Percentiles rank a stretch among this genome's conserved stretches.
These are phyloP conservation scores for Metarhizium brunneum DNA, from an alignment of 2,329 filamentous ascomycete genomes.

Conservation along the genomic window DNA sequence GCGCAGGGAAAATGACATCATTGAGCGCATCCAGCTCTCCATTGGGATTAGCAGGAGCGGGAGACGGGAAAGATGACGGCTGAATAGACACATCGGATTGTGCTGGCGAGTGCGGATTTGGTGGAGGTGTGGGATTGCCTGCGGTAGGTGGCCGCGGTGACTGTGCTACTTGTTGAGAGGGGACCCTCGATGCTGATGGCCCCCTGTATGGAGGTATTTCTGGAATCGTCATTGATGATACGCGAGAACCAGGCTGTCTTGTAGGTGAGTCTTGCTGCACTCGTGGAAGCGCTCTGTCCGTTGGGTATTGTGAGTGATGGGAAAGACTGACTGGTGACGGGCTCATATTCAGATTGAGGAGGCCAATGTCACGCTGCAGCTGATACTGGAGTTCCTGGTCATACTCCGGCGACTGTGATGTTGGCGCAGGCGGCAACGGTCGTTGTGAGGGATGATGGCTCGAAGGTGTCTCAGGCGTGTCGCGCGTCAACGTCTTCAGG, in stretches of 20 bases:
- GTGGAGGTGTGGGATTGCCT: slow-evolving; percentile 9
- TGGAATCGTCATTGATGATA: slow-evolving; percentile 33
- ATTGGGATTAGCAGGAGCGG: slow-evolving; percentile 46
- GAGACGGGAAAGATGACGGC: slow-evolving; percentile 45
- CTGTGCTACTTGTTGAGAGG: slow-evolving; percentile 18
- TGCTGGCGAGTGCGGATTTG: slow-evolving; percentile 22
- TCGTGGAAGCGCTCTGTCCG: slow-evolving; percentile 11
- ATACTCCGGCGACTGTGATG: slow-evolving; percentile 47
- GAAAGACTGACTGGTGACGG: slow-evolving; percentile 1
- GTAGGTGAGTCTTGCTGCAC: slow-evolving; percentile 8
- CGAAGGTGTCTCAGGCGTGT: slow-evolving; percentile 36
- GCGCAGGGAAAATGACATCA: slow-evolving; percentile 84
- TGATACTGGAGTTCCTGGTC: slow-evolving; percentile 53
- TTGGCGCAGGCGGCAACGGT: slow-evolving; percentile 36
- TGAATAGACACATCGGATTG: slow-evolving; percentile 22
- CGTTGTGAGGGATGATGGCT: slow-evolving; percentile 21
- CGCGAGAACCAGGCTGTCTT: slow-evolving; percentile 20
- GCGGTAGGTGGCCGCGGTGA: slow-evolving; percentile 12
- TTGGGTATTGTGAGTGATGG: slow-evolving; percentile 2
- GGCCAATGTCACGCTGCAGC: slow-evolving; percentile 52
- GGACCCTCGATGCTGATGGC: slow-evolving; percentile 18
- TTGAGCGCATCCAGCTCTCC: slow-evolving; percentile 77
- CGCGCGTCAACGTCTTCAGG: slow-evolving; percentile 18
- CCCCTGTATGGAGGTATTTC: slow-evolving; percentile 49
- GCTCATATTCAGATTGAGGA: slow-evolving; percentile 36